Evolutionary conservation across 2,329 filamentous ascomycete genomes (phyloP), one percentile per base, ranked within the genome.

Genomic region (Dactylellina parvicollis): DNA sequence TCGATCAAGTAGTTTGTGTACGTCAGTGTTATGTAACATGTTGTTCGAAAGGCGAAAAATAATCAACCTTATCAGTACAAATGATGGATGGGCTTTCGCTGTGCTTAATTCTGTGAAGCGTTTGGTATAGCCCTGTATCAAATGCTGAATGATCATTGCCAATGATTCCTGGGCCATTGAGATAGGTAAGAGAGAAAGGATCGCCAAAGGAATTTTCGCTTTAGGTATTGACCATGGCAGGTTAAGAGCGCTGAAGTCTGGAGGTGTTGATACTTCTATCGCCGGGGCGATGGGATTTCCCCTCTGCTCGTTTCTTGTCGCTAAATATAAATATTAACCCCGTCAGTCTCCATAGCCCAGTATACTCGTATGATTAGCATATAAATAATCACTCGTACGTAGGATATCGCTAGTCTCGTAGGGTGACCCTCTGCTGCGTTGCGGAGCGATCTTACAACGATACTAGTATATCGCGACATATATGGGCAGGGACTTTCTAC

Each of bases 21-120:
- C 16, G 2, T 59, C 40, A 2, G 14, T 4, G 8, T 24, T 14
- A 3, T n/a, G 1, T 1, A 59, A 59, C 0, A 47, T 3, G 7
- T 59, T 36, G 20, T 59, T 59, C 1, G 55, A 47, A 34, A 59
- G 55, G 2, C 24, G 40, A 26, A 46, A 59, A 16, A 59, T 12
- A 18, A 59, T 22, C 2, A 46, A 14, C 14, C 18, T 46, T 3
- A 59, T 5, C 9, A 59, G 30, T 10, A 24, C 4, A 4, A 59
- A 24, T n/a, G 38, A 47, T 5, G 38, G 38, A 26, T 59, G 22
- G 3, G 38, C 2, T 18, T 46, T 59, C 7, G 20, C 40, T 12
- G 24, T 18, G 26, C 38, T 30, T 7, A 59, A 8, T 2, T 42
- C 20, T 3, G 2, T 42, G 20, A 18, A 14, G 10, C 1, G 12